phyloP scores from a whole-genome alignment of 345 rosid genomes.

The Hirschfeldia incana region DNA sequence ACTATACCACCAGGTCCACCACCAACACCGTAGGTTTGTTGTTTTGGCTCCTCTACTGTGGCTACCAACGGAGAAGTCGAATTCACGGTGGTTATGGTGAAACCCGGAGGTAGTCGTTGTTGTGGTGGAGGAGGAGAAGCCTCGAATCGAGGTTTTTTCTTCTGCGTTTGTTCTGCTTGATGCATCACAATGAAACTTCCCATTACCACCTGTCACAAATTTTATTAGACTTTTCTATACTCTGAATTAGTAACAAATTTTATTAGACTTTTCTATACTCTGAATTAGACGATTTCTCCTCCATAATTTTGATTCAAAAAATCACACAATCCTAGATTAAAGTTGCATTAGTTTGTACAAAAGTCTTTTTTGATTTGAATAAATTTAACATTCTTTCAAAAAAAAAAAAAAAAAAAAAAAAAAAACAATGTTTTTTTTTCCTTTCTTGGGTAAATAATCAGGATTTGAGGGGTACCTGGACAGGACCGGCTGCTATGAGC shows the following conservation, averaged over 20 bases:
- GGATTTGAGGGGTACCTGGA: slow-evolving; percentile 55
- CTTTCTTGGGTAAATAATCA: not conserved
- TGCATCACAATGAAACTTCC: slow-evolving; percentile 84
- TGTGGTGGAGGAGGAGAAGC: slow-evolving; percentile 31
- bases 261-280: too few species aligned
- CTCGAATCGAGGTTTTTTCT: slow-evolving; percentile 51
- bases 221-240: not conserved
- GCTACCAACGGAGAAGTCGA: slow-evolving; percentile 43
- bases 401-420: too few species aligned
- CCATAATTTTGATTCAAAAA: too few species aligned
- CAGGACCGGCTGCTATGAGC: slow-evolving; percentile 90
- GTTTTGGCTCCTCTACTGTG: slow-evolving; percentile 34
- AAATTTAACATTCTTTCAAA: too few species aligned
- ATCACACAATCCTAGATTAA: too few species aligned
- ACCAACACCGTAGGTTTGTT: slow-evolving; percentile 10
- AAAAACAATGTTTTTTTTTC: too few species aligned
- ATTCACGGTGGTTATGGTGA: slow-evolving; percentile 43
- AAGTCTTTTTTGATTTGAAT: too few species aligned
- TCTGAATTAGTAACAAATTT: not conserved
- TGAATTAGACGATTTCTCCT: too few species aligned
- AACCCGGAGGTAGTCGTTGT: slow-evolving; percentile 29
- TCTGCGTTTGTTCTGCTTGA: slow-evolving; percentile 67
- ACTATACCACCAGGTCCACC: slow-evolving; percentile 35
- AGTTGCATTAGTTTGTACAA: too few species aligned
- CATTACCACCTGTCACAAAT: slow-evolving; percentile 64